phyloP scores from a whole-genome alignment of 1,284 basidiomycete genomes.

The Athelia psychrophila region DNA sequence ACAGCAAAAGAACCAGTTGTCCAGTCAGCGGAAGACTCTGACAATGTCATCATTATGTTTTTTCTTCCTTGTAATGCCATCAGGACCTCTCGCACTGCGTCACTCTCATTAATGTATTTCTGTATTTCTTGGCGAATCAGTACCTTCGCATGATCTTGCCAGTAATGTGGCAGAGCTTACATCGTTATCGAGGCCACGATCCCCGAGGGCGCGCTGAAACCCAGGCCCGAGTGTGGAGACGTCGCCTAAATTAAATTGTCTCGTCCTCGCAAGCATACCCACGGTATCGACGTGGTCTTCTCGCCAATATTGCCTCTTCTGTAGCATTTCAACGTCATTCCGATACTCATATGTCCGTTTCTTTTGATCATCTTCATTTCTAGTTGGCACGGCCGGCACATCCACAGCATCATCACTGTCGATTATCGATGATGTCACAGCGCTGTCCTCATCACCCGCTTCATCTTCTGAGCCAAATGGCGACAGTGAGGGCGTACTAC shows the following conservation, averaged over 20 bases:
- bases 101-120: constrained; percentile 69
- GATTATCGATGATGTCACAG: constrained; percentile 44
- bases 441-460: constrained; percentile 33
- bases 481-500: constrained; percentile 48
- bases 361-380: constrained; percentile 16
- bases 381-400: not conserved
- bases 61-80: constrained; percentile 68
- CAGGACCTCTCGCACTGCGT: constrained; percentile 71
- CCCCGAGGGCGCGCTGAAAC: constrained; percentile 34
- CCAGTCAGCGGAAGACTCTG: constrained; percentile 12
- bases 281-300: constrained; percentile 53
- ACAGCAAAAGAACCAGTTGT: too few species aligned
- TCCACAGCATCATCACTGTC: constrained; percentile 33
- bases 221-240: constrained; percentile 64
- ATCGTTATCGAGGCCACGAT: constrained; percentile 25
- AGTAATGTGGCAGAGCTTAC: too few species aligned
- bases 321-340: constrained; percentile 54
- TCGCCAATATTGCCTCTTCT: constrained; percentile 67
- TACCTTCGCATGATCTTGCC: too few species aligned
- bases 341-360: constrained; percentile 39
- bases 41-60: constrained; percentile 54
- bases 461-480: constrained; percentile 34
- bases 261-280: constrained; percentile 27
- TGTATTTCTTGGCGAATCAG: constrained; percentile 20
- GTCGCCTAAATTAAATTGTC: constrained; percentile 57